A percentile compares a stretch with the other conserved stretches of the same genome.
Conservation (phyloP, 352 stramenopile genomes). For the Phytophthora pinifolia region DNA sequence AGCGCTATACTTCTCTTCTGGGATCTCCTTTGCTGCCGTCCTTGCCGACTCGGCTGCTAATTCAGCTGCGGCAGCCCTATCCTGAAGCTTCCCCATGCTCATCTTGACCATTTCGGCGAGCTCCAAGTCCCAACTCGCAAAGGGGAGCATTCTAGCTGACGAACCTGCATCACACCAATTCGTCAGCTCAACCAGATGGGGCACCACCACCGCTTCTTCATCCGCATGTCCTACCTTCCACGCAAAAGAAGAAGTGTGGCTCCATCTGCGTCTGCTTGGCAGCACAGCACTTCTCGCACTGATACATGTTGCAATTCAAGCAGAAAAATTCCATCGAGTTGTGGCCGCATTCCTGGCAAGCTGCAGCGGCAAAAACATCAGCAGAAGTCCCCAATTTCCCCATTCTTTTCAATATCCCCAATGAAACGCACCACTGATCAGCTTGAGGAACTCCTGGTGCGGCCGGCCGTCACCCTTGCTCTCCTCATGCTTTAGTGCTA, state of each 20-base stretch:
- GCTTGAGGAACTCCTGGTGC: conserved; percentile 48
- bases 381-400: not conserved
- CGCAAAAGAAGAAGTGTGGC: conserved; percentile 55
- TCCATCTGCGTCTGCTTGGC: conserved; percentile 34
- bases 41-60: not conserved
- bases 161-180: conserved; percentile 24
- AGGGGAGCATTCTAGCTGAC: conserved; percentile 41
- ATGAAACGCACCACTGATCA: conserved; percentile 41
- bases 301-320: conserved; percentile 47
- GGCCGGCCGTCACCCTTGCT: conserved; percentile 45
- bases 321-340: conserved; percentile 58
- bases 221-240: conserved; percentile 39
- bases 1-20: conserved; percentile 11
- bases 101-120: conserved; percentile 53
- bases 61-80: conserved; percentile 11
- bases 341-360: conserved; percentile 51
- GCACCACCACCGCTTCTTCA: not conserved
- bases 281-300: conserved; percentile 61
- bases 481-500: conserved; percentile 37
- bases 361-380: conserved; percentile 27
- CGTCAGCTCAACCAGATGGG: not conserved
- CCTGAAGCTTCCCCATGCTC: conserved; percentile 32
- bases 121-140: conserved; percentile 42
- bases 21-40: not conserved
- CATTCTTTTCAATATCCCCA: not conserved